Percentiles rank a stretch among this genome's conserved stretches.
Evolutionary conservation across 2,329 filamentous ascomycete genomes (phyloP).

Genomic region (Onygenales sp.): DNA sequence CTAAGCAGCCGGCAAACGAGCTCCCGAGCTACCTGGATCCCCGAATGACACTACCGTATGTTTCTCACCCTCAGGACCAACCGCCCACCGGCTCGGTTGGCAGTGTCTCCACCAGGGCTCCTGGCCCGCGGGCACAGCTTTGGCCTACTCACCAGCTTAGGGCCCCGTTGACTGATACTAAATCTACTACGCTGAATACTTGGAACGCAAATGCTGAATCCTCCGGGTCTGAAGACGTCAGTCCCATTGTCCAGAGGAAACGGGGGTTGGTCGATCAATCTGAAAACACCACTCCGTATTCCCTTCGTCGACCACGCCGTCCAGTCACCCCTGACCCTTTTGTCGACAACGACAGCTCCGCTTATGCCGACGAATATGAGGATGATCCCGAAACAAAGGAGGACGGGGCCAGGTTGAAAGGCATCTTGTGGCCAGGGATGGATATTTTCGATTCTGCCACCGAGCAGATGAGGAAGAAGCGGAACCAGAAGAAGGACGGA

Average conservation of each 20-base stretch:
- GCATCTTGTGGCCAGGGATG: slow-evolving; percentile 42
- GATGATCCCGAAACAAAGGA: slow-evolving; percentile 12
- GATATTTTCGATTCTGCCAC: slow-evolving; percentile 43
- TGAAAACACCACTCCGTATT: not conserved
- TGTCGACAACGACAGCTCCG: slow-evolving; percentile 13
- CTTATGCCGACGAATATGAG: slow-evolving; percentile 12
- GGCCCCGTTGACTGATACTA: not conserved
- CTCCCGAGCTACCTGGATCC: slow-evolving; percentile 11
- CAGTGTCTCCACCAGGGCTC: not conserved
- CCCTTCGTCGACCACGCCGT: not conserved
- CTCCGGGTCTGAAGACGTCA: slow-evolving; percentile 9
- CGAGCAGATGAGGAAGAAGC: slow-evolving; percentile 37
- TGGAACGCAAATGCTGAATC: slow-evolving; percentile 8
- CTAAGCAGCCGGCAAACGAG: not conserved
- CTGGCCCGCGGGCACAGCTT: slow-evolving; percentile 6
- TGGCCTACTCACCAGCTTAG: slow-evolving; percentile 2
- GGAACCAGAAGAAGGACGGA: slow-evolving; percentile 43
- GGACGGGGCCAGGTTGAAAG: slow-evolving; percentile 37
- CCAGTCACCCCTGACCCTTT: slow-evolving; percentile 12
- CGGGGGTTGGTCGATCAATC: not conserved
- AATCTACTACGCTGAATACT: not conserved
- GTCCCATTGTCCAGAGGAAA: slow-evolving; percentile 8
- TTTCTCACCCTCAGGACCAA: not conserved
- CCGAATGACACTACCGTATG: slow-evolving; percentile 10
- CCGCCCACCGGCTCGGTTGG: not conserved